phyloP scores from a whole-genome alignment of 495 filamentous ascomycete species.

The Aspergillus haitiensis region DNA sequence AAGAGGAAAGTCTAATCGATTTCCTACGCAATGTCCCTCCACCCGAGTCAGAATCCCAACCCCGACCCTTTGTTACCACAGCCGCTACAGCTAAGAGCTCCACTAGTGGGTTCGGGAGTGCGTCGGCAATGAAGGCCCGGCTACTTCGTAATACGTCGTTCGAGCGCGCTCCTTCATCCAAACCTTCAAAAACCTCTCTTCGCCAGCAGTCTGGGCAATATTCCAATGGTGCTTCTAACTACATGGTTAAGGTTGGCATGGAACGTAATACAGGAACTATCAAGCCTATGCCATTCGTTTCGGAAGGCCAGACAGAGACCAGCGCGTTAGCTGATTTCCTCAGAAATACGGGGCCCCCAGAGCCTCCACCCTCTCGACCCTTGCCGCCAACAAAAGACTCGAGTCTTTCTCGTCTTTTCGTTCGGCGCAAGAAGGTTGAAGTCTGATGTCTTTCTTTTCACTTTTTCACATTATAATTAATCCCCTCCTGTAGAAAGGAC shows the following conservation, averaged over 20 bases:
- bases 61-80: constrained; percentile 37
- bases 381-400: constrained; percentile 28
- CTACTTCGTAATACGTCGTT: constrained; percentile 48
- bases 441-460: constrained; percentile 23
- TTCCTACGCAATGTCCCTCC: constrained; percentile 85
- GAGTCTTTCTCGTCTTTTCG: constrained; percentile 43
- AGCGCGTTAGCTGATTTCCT: constrained; percentile 80
- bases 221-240: constrained; percentile 32
- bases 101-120: constrained; percentile 38
- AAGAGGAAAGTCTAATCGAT: constrained; percentile 75
- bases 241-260: constrained; percentile 42
- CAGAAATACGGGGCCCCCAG: constrained; percentile 71
- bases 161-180: constrained; percentile 29
- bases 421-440: constrained; percentile 46
- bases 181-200: constrained; percentile 37
- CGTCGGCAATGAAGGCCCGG: constrained; percentile 62
- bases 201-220: constrained; percentile 33
- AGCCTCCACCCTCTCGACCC: constrained; percentile 28
- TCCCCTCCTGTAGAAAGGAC: background rate
- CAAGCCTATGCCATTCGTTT: constrained; percentile 23
- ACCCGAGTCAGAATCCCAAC: constrained; percentile 54
- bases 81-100: constrained; percentile 49
- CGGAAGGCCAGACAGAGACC: constrained; percentile 51
- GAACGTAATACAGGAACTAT: constrained; percentile 36
- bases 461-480: constrained; percentile 11